Conservation (phyloP, 805 yeast species). For the Brettanomyces bruxellensis region DNA sequence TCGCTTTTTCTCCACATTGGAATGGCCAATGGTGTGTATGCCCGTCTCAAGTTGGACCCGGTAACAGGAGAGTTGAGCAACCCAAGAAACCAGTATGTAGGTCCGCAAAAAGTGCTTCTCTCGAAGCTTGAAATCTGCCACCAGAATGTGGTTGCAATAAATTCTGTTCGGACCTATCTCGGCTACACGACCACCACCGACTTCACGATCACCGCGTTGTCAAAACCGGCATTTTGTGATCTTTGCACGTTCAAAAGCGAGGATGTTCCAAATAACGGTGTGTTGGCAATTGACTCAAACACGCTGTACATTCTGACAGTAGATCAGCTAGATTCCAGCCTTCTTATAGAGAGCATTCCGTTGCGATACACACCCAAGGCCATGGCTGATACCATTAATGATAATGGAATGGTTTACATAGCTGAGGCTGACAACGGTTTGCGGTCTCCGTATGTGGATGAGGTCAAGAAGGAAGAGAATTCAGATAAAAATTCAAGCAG, state of each 20-base stretch:
- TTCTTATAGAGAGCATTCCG: slow-evolving; percentile 29
- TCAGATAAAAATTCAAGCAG: neutral
- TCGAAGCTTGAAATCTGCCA: slow-evolving; percentile 25
- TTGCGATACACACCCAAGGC: slow-evolving; percentile 45
- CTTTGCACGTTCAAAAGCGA: slow-evolving; percentile 54
- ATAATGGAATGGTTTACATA: slow-evolving; percentile 27
- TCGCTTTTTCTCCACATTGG: slow-evolving; percentile 59
- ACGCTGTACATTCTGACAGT: slow-evolving; percentile 47
- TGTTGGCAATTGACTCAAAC: slow-evolving; percentile 50
- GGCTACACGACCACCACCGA: slow-evolving; percentile 30
- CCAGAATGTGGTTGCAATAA: slow-evolving; percentile 34
- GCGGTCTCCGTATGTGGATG: slow-evolving; percentile 21
- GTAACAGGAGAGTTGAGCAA: slow-evolving; percentile 54
- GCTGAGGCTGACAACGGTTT: slow-evolving; percentile 37
- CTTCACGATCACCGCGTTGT: slow-evolving; percentile 39
- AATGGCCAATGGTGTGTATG: slow-evolving; percentile 74
- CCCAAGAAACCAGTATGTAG: slow-evolving; percentile 63
- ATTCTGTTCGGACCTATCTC: slow-evolving; percentile 49
- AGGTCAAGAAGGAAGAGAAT: slow-evolving; percentile 2
- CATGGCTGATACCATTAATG: slow-evolving; percentile 23
- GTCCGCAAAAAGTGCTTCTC: slow-evolving; percentile 54
- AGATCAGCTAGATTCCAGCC: slow-evolving; percentile 29
- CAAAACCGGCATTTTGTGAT: slow-evolving; percentile 30
- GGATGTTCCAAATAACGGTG: slow-evolving; percentile 49
- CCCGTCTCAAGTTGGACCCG: slow-evolving; percentile 48